Evolutionary conservation across 1,139 yeast species (phyloP).

Genomic region (Blastobotrys raffinosifermentans): DNA sequence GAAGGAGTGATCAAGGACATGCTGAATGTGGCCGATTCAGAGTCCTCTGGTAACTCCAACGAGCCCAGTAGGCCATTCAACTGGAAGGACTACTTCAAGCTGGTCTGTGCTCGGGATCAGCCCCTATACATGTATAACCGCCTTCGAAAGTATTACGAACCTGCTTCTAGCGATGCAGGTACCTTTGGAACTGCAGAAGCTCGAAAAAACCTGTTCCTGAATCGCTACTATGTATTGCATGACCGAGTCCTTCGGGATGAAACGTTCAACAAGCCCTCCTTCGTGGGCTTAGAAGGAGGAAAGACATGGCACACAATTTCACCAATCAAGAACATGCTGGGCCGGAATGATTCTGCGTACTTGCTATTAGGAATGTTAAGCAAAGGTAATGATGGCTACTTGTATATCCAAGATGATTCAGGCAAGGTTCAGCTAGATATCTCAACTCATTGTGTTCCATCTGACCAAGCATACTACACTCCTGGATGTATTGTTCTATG

Average conservation of each 20-base stretch:
- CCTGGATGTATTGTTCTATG: slow-evolving; percentile 77
- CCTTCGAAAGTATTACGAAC: slow-evolving; percentile 58
- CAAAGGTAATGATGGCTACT: slow-evolving; percentile 58
- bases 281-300: slow-evolving; percentile 26
- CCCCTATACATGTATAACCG: slow-evolving; percentile 62
- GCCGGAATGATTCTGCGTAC: slow-evolving; percentile 74
- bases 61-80: slow-evolving; percentile 7
- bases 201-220: slow-evolving; percentile 33
- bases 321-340: slow-evolving; percentile 73
- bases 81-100: slow-evolving; percentile 69
- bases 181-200: slow-evolving; percentile 32
- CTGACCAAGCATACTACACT: slow-evolving; percentile 63
- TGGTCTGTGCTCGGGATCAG: slow-evolving; percentile 60
- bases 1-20: slow-evolving; percentile 56
- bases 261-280: slow-evolving; percentile 50
- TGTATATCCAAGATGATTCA: slow-evolving; percentile 74
- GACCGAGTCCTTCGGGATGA: slow-evolving; percentile 77
- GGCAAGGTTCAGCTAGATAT: slow-evolving; percentile 72
- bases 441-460: slow-evolving; percentile 45
- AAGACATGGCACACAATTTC: slow-evolving; percentile 52
- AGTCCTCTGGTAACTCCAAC: slow-evolving; percentile 3
- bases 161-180: slow-evolving; percentile 25
- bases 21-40: slow-evolving; percentile 16
- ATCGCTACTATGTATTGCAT: slow-evolving; percentile 53
- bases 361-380: slow-evolving; percentile 71